These are phyloP conservation scores for Colletotrichum sp. DNA, from an alignment of 2,329 filamentous ascomycete genomes.

Conservation along the genomic window DNA sequence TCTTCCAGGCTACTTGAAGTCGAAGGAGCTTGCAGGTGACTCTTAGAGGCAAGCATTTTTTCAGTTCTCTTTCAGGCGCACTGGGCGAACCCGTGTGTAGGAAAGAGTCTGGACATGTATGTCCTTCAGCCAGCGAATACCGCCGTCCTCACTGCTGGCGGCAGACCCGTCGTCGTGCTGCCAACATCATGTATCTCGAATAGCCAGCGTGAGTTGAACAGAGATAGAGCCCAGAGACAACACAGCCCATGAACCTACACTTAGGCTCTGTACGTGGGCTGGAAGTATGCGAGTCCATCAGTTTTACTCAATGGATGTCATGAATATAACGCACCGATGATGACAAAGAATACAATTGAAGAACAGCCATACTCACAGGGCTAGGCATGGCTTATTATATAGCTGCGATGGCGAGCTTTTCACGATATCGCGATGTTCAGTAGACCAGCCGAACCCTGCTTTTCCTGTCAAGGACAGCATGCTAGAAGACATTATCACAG, in stretches of 20 bases:
- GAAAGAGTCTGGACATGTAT: background rate
- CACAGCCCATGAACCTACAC: background rate
- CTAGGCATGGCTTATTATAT: background rate
- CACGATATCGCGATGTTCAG: background rate
- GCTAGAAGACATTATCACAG: background rate
- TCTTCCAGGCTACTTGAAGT: no score
- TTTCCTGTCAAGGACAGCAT: background rate
- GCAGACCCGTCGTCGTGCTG: background rate
- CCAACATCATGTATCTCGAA: background rate
- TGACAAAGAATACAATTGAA: fast-evolving
- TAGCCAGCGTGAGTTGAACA: background rate
- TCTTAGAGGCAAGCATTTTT: no score
- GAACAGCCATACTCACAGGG: background rate
- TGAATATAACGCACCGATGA: background rate
- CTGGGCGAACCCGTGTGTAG: background rate
- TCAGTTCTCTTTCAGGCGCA: no score
- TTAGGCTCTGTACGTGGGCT: background rate
- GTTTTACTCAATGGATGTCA: background rate
- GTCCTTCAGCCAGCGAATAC: background rate
- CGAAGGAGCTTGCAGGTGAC: no score
- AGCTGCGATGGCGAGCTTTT: background rate
- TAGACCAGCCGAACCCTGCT: background rate
- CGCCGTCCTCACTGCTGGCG: background rate
- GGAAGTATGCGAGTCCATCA: background rate
- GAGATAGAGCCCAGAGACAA: background rate